Evolutionary conservation across 257 asterid species (phyloP).

Genomic region (Petunia secreta): DNA sequence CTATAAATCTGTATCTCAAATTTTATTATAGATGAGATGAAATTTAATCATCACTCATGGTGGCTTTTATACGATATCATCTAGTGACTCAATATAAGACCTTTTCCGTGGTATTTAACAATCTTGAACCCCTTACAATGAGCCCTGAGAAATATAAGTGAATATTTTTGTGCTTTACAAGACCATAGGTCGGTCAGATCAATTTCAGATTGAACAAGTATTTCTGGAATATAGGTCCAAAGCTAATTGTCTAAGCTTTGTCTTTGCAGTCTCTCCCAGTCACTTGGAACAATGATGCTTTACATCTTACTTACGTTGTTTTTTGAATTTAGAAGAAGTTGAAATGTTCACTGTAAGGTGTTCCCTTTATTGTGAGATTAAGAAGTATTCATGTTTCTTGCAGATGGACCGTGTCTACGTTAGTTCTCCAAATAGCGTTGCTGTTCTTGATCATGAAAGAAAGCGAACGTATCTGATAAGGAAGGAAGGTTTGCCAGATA

Average conservation of each 20-base stretch:
- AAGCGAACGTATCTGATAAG: slow-evolving; percentile 78
- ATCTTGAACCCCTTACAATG: slow-evolving; percentile 10
- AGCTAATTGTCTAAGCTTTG: not conserved
- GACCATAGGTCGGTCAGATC: not conserved
- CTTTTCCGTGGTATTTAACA: not conserved
- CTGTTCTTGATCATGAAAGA: slow-evolving; percentile 87
- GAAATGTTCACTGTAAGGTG: not conserved
- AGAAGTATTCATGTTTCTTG: slow-evolving; percentile 26
- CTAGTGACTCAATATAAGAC: not conserved
- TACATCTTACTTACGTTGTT: not conserved
- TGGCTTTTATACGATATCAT: not conserved
- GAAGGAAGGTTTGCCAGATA: slow-evolving; percentile 91
- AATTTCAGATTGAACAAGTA: not conserved
- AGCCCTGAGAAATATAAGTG: not conserved
- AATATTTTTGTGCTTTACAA: not conserved
- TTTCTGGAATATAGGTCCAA: not conserved
- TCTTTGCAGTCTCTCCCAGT: slow-evolving; percentile 6
- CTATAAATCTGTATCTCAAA: slow-evolving; percentile 8
- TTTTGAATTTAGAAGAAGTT: not conserved
- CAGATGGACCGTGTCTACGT: slow-evolving; percentile 92
- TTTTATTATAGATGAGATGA: slow-evolving; percentile 11
- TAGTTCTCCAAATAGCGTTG: slow-evolving; percentile 64
- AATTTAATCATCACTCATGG: not conserved
- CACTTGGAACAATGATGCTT: slow-evolving; percentile 12
- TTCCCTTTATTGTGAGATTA: not conserved